These are phyloP conservation scores for Paecilomyces sp. DNA, from an alignment of 2,329 filamentous ascomycete genomes.

Conservation along the genomic window DNA sequence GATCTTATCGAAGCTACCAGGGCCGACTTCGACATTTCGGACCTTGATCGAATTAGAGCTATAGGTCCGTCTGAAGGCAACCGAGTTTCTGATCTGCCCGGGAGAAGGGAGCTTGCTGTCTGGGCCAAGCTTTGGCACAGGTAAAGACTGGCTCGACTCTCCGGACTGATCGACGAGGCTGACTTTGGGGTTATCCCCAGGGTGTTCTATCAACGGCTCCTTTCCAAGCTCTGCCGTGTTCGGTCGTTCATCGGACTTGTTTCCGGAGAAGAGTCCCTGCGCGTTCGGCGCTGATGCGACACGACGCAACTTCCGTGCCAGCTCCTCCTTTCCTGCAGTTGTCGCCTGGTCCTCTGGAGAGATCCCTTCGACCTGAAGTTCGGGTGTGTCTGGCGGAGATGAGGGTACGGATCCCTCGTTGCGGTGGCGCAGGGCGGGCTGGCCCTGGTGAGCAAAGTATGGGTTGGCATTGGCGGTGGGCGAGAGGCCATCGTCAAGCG, in stretches of 20 bases:
- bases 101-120: slow-evolving; percentile 60
- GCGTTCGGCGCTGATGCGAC: slow-evolving; percentile 96
- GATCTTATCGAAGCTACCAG: slow-evolving; percentile 97
- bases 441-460: slow-evolving; percentile 94
- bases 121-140: slow-evolving; percentile 34
- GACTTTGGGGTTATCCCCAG: slow-evolving; percentile 46
- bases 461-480: slow-evolving; percentile 93
- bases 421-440: slow-evolving; percentile 85
- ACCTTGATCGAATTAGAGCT: slow-evolving; percentile 99
- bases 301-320: slow-evolving; percentile 84
- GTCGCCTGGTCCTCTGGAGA: slow-evolving; percentile 61
- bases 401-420: slow-evolving; percentile 90
- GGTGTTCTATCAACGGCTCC: slow-evolving; percentile 61
- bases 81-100: slow-evolving; percentile 55
- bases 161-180: slow-evolving; percentile 45
- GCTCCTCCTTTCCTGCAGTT: slow-evolving; percentile 80
- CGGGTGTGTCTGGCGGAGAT: slow-evolving; percentile 84
- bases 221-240: slow-evolving; percentile 82
- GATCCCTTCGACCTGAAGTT: slow-evolving; percentile 64
- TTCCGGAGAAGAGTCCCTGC: slow-evolving; percentile 73
- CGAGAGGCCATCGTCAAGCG: slow-evolving; percentile 79
- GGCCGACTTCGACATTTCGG: slow-evolving; percentile 90
- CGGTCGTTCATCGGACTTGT: slow-evolving; percentile 59
- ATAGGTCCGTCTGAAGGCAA: slow-evolving; percentile 88
- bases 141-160: slow-evolving; percentile 20